Evolutionary conservation across 805 yeast genomes (phyloP), one percentile per base, ranked within the genome.

Genomic region (Barnettozyma californica): DNA sequence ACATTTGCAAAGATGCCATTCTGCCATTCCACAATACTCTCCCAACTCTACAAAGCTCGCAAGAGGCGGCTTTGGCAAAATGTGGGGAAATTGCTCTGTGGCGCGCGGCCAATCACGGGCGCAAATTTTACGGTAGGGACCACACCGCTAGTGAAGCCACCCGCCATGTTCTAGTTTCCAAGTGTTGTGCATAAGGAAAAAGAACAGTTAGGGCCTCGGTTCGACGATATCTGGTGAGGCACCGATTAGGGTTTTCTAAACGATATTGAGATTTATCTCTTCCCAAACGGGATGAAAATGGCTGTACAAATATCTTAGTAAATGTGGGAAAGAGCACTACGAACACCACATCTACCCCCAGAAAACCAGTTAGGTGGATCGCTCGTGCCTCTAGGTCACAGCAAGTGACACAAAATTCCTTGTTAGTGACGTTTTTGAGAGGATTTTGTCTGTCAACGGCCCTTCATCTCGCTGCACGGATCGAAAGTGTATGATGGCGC

Each of bases 51-150:
- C n/a, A n/a, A n/a, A n/a, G n/a, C n/a, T n/a, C n/a, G n/a, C n/a
- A n/a, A n/a, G n/a, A n/a, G n/a, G n/a, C 38, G 38, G 38, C 38
- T 16, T 7, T 16, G 21, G 10, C 41, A 29, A 38, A 38, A 4
- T 38, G 41, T 38, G 41, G 41, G 41, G 41, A 38, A 38, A 14
- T 38, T 38, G 27, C 41, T 38, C 29, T 21, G 16, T 21, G 27
- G 41, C 41, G 41, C 41, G 41, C 41, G 41, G 41, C 10, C 10
- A 38, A 38, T 38, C 18, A 8, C 10, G 41, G 40, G 23, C 18
- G 25, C 23, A 26, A 18, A 18, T 41, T 27, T 41, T 44, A 16
- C 33, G 21, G 41, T 21, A 26, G 27, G 36, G 19, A 8, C 27
- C 39, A 35, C 45, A 31, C 29, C 45, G 45, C 45, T 34, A 8